These are phyloP conservation scores for Aspergillus brasiliensis DNA, from an alignment of 2,329 filamentous ascomycete species.

Conservation along the genomic window DNA sequence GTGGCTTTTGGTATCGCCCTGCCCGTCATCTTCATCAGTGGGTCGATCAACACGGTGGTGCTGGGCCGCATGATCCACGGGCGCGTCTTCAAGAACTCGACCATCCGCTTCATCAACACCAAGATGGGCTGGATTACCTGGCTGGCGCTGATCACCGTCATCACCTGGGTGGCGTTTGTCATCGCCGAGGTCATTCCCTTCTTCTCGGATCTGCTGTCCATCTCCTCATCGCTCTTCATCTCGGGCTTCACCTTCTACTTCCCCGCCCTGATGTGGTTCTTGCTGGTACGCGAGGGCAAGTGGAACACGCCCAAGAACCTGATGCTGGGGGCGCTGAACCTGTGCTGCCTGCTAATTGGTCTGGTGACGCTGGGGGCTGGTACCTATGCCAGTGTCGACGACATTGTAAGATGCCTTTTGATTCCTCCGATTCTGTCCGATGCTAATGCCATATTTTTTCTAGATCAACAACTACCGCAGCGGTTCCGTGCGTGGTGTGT, in stretches of 20 bases:
- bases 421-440: not conserved
- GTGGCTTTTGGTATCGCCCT: conserved; percentile 38
- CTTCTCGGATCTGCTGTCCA: conserved; percentile 66
- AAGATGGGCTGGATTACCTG: conserved; percentile 39
- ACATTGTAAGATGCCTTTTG: conserved; percentile 32
- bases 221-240: conserved; percentile 69
- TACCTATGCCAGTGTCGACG: conserved; percentile 66
- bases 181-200: conserved; percentile 85
- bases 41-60: conserved; percentile 40
- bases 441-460: conserved; percentile 1
- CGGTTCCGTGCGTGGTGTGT: not conserved
- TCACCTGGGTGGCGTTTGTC: conserved; percentile 80
- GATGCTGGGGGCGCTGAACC: conserved; percentile 64
- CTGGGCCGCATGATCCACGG: conserved; percentile 38
- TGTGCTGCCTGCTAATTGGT: conserved; percentile 69
- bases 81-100: conserved; percentile 35
- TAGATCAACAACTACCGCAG: conserved; percentile 1
- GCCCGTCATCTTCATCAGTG: conserved; percentile 41
- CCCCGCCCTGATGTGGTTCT: conserved; percentile 48
- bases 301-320: conserved; percentile 45
- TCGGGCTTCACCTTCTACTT: conserved; percentile 85
- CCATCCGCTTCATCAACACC: conserved; percentile 40
- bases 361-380: conserved; percentile 74
- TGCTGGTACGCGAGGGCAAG: conserved; percentile 30
- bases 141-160: conserved; percentile 40